A percentile compares a stretch with the other conserved stretches of the same genome.
phyloP scores from a whole-genome alignment of 192 early-diverging fungal genomes.

The Rhizoclosmatium globosum region DNA sequence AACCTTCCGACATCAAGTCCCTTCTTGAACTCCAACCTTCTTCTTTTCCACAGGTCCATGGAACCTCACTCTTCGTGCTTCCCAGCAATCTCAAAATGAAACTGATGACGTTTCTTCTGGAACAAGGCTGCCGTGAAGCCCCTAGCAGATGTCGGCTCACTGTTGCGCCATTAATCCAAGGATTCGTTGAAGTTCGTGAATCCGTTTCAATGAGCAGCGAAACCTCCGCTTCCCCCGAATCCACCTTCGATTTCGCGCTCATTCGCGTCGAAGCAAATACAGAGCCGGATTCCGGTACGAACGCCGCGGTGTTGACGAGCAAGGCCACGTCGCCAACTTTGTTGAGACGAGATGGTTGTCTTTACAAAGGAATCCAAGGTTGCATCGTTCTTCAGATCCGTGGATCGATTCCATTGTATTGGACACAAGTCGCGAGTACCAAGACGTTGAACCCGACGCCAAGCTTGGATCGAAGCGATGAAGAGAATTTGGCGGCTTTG shows the following conservation, averaged over 20 bases:
- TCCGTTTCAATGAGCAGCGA: not conserved
- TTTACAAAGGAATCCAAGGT: not conserved
- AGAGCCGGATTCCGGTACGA: conserved; percentile 88
- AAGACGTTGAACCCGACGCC: conserved; percentile 65
- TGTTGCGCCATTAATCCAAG: conserved; percentile 22
- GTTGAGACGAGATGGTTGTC: conserved; percentile 96
- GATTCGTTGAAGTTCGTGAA: conserved; percentile 20
- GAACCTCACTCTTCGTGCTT: conserved; percentile 16
- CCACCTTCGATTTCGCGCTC: conserved; percentile 19
- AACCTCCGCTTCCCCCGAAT: not conserved
- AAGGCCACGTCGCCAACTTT: conserved; percentile 96
- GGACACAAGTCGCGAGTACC: conserved; percentile 88
- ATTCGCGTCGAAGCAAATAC: conserved; percentile 65
- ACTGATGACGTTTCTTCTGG: conserved; percentile 98
- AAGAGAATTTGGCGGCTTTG: conserved; percentile 23
- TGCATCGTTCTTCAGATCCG: conserved; percentile 86
- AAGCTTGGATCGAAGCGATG: conserved; percentile 14
- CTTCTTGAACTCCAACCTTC: conserved; percentile 29
- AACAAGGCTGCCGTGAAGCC: conserved; percentile 76
- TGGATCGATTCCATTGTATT: conserved; percentile 94
- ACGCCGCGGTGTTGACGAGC: conserved; percentile 88
- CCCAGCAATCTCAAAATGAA: not conserved
- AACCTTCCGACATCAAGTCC: conserved; percentile 10
- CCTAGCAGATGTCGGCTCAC: conserved; percentile 64
- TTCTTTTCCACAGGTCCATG: conserved; percentile 15